Evolutionary conservation across 2,329 filamentous ascomycete species (phyloP).

Genomic region (Keithomyces neogunnii): DNA sequence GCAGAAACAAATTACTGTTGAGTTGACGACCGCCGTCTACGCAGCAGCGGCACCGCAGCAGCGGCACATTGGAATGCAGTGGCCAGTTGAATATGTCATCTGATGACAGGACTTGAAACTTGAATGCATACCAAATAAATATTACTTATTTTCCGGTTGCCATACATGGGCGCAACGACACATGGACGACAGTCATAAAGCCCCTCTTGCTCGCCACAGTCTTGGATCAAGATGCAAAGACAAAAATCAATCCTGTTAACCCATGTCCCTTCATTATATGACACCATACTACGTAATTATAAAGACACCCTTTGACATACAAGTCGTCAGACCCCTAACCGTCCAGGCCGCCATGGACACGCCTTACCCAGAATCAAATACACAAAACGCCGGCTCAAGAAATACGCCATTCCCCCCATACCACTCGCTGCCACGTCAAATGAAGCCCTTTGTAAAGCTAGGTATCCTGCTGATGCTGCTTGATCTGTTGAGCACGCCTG

Average conservation of each 20-base stretch:
- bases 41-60: no score
- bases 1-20: no score
- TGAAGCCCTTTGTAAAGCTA: conserved; percentile 70
- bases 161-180: no score
- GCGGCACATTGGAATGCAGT: no score
- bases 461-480: conserved; percentile 54
- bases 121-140: no score
- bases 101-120: no score
- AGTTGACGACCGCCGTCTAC: no score
- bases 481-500: conserved; percentile 55
- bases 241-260: conserved; percentile 4
- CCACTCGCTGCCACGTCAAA: background rate
- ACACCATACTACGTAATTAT: conserved; percentile 7
- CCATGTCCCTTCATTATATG: conserved; percentile 10
- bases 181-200: no score
- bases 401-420: background rate
- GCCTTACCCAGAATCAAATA: background rate
- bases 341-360: background rate
- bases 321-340: conserved; percentile 3
- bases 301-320: conserved; percentile 5
- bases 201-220: no score
- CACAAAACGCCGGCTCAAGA: conserved; percentile 1
- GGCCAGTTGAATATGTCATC: no score
- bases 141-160: no score
- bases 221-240: background rate